These are phyloP conservation scores for Lepidopterella palustris DNA, from an alignment of 495 filamentous ascomycete genomes.

Conservation along the genomic window DNA sequence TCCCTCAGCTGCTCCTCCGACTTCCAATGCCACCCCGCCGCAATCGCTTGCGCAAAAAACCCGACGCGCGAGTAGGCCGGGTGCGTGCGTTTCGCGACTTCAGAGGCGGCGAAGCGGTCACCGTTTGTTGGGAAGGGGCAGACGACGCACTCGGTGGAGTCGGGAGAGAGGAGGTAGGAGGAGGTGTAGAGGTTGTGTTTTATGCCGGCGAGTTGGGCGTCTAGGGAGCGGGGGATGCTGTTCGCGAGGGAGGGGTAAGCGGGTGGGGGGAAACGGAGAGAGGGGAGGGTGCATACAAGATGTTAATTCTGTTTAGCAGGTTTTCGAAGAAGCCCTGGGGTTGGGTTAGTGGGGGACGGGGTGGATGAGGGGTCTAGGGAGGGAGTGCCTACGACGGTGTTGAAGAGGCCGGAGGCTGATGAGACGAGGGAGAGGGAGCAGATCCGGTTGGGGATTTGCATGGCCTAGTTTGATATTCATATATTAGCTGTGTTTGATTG, in stretches of 20 bases:
- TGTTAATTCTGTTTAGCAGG: slow-evolving; percentile 57
- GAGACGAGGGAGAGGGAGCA: slow-evolving; percentile 61
- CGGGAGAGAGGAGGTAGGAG: slow-evolving; percentile 54
- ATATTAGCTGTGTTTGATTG: background rate
- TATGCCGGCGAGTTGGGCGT: slow-evolving; percentile 48
- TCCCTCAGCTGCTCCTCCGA: slow-evolving; percentile 52
- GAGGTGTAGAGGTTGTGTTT: slow-evolving; percentile 55
- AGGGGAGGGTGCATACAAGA: slow-evolving; percentile 35
- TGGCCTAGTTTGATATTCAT: slow-evolving; percentile 24
- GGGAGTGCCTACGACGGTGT: slow-evolving; percentile 42
- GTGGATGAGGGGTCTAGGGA: background rate
- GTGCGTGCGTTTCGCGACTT: slow-evolving; percentile 59
- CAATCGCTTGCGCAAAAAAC: slow-evolving; percentile 70
- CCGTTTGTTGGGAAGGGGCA: slow-evolving; percentile 63
- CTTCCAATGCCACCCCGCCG: slow-evolving; percentile 75
- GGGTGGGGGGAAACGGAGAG: background rate
- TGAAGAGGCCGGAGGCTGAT: slow-evolving; percentile 65
- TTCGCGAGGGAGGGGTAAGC: background rate
- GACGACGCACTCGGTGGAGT: slow-evolving; percentile 45
- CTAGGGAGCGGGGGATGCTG: slow-evolving; percentile 56
- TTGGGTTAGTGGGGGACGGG: slow-evolving; percentile 8
- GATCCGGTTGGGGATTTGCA: slow-evolving; percentile 55
- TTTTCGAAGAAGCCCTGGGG: slow-evolving; percentile 51
- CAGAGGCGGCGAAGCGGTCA: slow-evolving; percentile 71
- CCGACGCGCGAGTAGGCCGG: slow-evolving; percentile 50